Base-by-base conservation (phyloP, 805 yeast genomes). In the Zygoascus flipseniorum region DNA sequence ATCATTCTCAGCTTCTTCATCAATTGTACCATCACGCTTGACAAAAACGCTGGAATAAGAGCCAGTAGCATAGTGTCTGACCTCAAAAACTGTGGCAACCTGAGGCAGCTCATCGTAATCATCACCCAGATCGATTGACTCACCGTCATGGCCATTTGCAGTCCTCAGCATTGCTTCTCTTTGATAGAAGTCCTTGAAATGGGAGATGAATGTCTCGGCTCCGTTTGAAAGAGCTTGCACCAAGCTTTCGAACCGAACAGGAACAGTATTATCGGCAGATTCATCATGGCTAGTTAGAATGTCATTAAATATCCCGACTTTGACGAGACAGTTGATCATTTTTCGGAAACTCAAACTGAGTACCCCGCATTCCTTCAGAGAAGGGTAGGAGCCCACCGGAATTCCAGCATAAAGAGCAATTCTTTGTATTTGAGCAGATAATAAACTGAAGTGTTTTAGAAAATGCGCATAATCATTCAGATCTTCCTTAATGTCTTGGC, bases 341-440 rank as follows among this genome's bases (percentile, higher is more conserved):
- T 56, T 49, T 14, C 60, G 55, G 51, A 52, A 60, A 14, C 56
- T 45, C 16, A 57, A 49, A 8, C 60, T 51, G 10, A 59, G 39
- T 23, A 51, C 60, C 18, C 51, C 46, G 16, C 42, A 31, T 19
- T 58, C 57, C 5, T 47, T 51, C 13, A 47, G 16, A n/a, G 58
- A 46, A 11, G 61, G 62, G 32, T 51, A 48, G 3, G 62, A 47
- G 9, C 62, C 62, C 10, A 60, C 58, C 2, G 62, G 62, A 43
- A 59, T 53, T 8, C 64, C 64, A 2, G 60, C 55, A 41, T 53
- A 50, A 14, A 56, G 42, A 43, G 55, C 52, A 20, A 60, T 56
- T 18, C 52, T 52, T 31, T 57, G 62, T 23, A 55, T 45, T 6
- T 47, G 31, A 14, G 41, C 23, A 14, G 58, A 50, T 28, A 59